A percentile compares a stretch with the other conserved stretches of the same genome.
These are phyloP conservation scores for Tripidium arundinaceum DNA, from an alignment of 202 grass and related monocot species.

Conservation along the genomic window DNA sequence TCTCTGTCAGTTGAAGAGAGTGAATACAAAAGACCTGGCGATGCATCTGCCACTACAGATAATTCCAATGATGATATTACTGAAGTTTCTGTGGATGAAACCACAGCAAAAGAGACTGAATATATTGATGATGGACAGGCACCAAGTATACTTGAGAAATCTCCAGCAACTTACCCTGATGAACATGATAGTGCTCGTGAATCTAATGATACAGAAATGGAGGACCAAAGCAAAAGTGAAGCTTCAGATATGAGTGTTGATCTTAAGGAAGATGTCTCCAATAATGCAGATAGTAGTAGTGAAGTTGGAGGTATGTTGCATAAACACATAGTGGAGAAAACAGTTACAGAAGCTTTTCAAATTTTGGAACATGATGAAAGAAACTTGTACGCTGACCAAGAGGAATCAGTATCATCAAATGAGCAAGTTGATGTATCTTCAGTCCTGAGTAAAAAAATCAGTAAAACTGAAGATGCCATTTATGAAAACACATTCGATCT, in stretches of 20 bases:
- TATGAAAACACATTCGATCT: slow-evolving; percentile 37
- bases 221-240: slow-evolving; percentile 41
- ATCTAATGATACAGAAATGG: slow-evolving; percentile 30
- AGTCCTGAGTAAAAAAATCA: slow-evolving; percentile 32
- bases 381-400: slow-evolving; percentile 30
- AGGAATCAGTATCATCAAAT: slow-evolving; percentile 22
- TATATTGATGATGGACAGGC: slow-evolving; percentile 35
- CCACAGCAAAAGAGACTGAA: slow-evolving; percentile 28
- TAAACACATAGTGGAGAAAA: slow-evolving; percentile 26
- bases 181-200: slow-evolving; percentile 31
- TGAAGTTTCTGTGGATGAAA: slow-evolving; percentile 37
- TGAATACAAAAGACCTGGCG: slow-evolving; percentile 15
- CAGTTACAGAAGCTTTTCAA: slow-evolving; percentile 28
- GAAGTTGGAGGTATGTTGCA: slow-evolving; percentile 24
- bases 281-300: slow-evolving; percentile 30
- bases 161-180: slow-evolving; percentile 21
- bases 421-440: slow-evolving; percentile 25
- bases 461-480: slow-evolving; percentile 31
- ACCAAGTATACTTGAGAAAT: slow-evolving; percentile 36
- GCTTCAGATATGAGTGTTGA: slow-evolving; percentile 29
- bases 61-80: slow-evolving; percentile 28
- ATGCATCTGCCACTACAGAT: slow-evolving; percentile 29
- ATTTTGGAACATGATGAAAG: slow-evolving; percentile 22
- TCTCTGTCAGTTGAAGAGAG: slow-evolving; percentile 37
- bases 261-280: slow-evolving; percentile 21